A percentile compares a stretch with the other conserved stretches of the same genome.
These are phyloP conservation scores for Kuraishia capsulata DNA, from an alignment of 805 yeast genomes.

Conservation along the genomic window DNA sequence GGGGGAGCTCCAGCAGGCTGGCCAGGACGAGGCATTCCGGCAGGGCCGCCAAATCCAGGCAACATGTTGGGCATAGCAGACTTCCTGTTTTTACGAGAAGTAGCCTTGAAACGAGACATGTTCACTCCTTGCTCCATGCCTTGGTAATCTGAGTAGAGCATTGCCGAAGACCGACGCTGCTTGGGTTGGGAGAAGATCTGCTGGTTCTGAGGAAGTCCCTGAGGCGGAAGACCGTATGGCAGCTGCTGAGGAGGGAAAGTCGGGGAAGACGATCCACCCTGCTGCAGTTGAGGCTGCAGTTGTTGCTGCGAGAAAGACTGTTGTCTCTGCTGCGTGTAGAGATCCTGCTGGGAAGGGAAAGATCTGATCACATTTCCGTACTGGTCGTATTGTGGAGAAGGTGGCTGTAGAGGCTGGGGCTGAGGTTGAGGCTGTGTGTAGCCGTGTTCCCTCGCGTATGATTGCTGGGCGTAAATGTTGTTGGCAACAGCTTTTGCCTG, in stretches of 20 bases:
- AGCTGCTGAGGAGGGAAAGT: conserved; percentile 18
- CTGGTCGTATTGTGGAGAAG: conserved; percentile 11
- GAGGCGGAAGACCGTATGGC: conserved; percentile 24
- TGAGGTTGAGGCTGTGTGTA: background rate
- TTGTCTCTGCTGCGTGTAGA: conserved; percentile 12
- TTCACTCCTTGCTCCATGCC: conserved; percentile 7
- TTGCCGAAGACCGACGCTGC: conserved; percentile 8
- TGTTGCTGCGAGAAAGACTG: conserved; percentile 1
- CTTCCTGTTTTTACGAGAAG: conserved; percentile 37
- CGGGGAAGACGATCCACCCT: conserved; percentile 14
- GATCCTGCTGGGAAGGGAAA: conserved; percentile 5
- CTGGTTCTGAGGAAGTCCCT: conserved; percentile 21
- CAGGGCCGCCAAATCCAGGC: conserved; percentile 6
- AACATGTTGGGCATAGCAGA: conserved; percentile 23
- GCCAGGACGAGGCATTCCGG: conserved; percentile 11
- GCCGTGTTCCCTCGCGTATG: background rate
- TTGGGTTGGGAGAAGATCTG: conserved; percentile 13
- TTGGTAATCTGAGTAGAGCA: conserved; percentile 10
- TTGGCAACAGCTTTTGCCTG: conserved; percentile 5
- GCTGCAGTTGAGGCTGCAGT: conserved; percentile 1
- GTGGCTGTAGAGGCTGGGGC: conserved; percentile 6
- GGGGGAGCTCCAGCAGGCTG: background rate
- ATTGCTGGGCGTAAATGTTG: conserved; percentile 3
- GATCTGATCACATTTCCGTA: conserved; percentile 8
- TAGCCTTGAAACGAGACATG: conserved; percentile 24